Conservation (phyloP, 2,329 filamentous ascomycete species). For the Dactylellina leptospora region DNA sequence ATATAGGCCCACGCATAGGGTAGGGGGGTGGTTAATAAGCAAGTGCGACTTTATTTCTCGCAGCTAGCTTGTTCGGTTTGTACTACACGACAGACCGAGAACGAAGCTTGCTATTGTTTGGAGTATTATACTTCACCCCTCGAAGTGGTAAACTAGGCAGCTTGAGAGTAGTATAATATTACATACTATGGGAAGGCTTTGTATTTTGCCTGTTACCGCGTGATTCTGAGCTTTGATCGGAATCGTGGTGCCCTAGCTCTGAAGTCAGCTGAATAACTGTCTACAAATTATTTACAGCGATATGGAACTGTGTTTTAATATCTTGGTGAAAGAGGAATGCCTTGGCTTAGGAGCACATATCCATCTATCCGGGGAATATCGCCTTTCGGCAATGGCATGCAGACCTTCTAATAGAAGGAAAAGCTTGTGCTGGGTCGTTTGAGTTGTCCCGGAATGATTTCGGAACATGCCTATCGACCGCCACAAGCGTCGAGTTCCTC, state of each 20-base stretch:
- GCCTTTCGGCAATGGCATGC: constrained; percentile 4
- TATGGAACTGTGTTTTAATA: neutral
- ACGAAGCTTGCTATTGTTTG: no score
- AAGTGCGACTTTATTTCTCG: constrained; percentile 24
- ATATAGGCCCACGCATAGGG: neutral
- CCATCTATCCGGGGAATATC: constrained; percentile 47
- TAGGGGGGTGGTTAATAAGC: neutral
- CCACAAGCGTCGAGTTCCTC: constrained; percentile 32
- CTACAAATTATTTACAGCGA: no score
- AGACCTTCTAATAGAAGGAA: neutral
- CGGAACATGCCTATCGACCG: constrained; percentile 36
- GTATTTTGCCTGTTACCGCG: constrained; percentile 27
- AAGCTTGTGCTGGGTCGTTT: constrained; percentile 8
- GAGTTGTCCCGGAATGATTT: constrained; percentile 50
- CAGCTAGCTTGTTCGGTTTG: no score
- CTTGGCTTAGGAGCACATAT: neutral
- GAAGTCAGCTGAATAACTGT: constrained; percentile 46
- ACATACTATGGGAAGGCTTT: neutral
- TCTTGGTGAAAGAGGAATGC: no score
- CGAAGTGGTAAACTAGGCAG: neutral
- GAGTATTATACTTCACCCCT: no score
- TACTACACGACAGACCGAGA: no score
- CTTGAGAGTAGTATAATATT: neutral
- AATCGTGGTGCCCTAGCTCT: constrained; percentile 11
- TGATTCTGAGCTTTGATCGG: neutral